Evolutionary conservation across 768 basidiomycete genomes (phyloP).

Genomic region (Pholiota molesta): DNA sequence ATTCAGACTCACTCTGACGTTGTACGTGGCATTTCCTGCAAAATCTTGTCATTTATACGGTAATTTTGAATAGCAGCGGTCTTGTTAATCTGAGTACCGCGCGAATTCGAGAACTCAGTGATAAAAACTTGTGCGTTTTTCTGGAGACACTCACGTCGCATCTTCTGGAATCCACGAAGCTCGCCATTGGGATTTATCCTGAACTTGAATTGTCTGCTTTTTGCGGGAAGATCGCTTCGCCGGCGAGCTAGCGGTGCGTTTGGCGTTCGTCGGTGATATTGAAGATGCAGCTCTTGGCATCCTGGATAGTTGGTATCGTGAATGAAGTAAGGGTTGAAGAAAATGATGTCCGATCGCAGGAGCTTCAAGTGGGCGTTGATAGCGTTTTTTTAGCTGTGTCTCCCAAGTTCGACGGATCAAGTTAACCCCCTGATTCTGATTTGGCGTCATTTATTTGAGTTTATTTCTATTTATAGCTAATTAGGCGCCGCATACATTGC

Average conservation of each 20-base stretch:
- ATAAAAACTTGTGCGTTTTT: not conserved
- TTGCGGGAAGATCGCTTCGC: not conserved
- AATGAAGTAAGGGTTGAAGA: no score
- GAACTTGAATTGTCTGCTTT: not conserved
- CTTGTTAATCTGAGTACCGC: not conserved
- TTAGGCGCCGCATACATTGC: no score
- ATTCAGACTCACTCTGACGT: not conserved
- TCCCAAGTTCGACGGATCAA: no score
- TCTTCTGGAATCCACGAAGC: not conserved
- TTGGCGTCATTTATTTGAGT: no score
- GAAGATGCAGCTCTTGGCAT: no score
- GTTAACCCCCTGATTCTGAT: no score
- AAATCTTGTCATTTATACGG: not conserved
- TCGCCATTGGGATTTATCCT: conserved; percentile 2
- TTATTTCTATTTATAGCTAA: no score
- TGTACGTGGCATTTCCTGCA: not conserved
- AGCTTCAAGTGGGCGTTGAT: no score
- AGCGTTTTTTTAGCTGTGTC: no score
- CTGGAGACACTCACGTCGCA: not conserved
- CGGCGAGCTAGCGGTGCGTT: not conserved
- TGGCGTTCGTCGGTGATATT: no score
- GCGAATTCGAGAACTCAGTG: not conserved
- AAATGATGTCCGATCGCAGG: no score
- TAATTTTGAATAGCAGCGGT: not conserved
- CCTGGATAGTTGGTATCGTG: no score